Conservation (phyloP, 129 eudicot species). For the Centaurea solstitialis region DNA sequence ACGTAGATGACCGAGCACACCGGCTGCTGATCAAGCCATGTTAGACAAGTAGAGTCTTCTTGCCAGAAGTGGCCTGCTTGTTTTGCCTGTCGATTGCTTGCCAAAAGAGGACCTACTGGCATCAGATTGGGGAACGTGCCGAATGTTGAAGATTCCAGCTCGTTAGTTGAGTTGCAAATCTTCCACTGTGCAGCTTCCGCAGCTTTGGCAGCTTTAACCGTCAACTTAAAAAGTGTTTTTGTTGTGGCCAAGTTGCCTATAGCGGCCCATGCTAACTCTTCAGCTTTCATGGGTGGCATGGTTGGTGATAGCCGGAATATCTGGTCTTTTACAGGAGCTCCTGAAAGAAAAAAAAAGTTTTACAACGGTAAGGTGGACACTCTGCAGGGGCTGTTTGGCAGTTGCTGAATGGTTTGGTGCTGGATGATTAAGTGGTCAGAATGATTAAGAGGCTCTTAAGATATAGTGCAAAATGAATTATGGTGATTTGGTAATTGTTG, state of each 20-base stretch:
- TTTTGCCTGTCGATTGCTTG: background rate
- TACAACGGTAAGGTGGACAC: background rate
- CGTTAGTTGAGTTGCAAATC: conserved; percentile 46
- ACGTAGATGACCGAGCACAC: conserved; percentile 44
- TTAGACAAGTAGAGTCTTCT: conserved; percentile 46
- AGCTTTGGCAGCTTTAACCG: conserved; percentile 6
- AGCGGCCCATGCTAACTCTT: conserved; percentile 33
- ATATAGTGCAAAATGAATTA: too few species aligned
- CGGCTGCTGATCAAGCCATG: conserved; percentile 60
- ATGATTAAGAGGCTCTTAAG: too few species aligned
- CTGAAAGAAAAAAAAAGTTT: conserved; percentile 22
- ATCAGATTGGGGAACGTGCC: conserved; percentile 19
- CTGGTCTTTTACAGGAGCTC: conserved; percentile 24
- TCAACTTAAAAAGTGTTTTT: conserved; percentile 9
- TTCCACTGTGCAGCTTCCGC: conserved; percentile 25
- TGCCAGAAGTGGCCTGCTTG: conserved; percentile 33
- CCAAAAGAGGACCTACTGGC: conserved; percentile 42
- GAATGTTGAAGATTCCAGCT: conserved; percentile 44
- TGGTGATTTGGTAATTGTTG: too few species aligned
- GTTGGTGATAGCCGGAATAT: conserved; percentile 27
- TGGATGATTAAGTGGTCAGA: too few species aligned
- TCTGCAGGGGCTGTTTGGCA: too few species aligned
- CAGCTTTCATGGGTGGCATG: conserved; percentile 46
- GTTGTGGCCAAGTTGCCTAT: conserved; percentile 17
- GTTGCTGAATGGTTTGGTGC: too few species aligned